Evolutionary conservation across 2,329 filamentous ascomycete genomes (phyloP), one percentile per base, ranked within the genome.

Genomic region (Venturia nashicola): DNA sequence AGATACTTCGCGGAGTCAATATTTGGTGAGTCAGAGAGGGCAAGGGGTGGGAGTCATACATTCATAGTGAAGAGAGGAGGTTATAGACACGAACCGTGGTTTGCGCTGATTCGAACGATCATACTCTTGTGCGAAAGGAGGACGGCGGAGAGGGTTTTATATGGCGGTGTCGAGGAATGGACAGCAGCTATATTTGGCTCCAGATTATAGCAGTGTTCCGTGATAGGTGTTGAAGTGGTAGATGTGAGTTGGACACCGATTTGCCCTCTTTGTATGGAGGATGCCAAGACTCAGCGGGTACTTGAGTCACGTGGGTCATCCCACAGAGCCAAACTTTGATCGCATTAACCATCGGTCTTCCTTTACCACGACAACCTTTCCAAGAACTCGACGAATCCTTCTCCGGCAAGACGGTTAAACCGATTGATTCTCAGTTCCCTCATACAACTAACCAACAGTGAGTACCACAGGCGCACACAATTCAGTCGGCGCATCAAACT

Each of bases 381-480:
- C 16, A 46, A 57, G 61, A 57, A 57, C 91, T 90, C 84, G 90
- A 94, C 91, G 91, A 88, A 85, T 95, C 93, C 97, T 93, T 97
- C 93, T 96, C 93, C 93, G 92, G 89, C 84, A 87, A 89, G 78
- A 90, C 91, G 93, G 93, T 97, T 96, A 96, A 97, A 96, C 88
- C 86, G 93, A 97, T 97, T 97, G 93, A 91, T 83, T 88, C 89
- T 92, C 89, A 83, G 88, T 54, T 44, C 61, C 59, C 51, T 20
- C 32, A 7, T 16, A 32, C 60, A 61, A 18, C 36, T 16, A 16
- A 63, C 42, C 54, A 39, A 46, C 48, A 11, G 55, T 48, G 18
- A 57, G 51, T 57, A 9, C 5, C 27, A n/a, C 18, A 18, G 6
- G 16, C 14, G 18, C 51, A 7, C 14, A 36, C 27, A 57, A 36